phyloP scores from a whole-genome alignment of 192 early-diverging fungal genomes.

The Physocladia obscura region DNA sequence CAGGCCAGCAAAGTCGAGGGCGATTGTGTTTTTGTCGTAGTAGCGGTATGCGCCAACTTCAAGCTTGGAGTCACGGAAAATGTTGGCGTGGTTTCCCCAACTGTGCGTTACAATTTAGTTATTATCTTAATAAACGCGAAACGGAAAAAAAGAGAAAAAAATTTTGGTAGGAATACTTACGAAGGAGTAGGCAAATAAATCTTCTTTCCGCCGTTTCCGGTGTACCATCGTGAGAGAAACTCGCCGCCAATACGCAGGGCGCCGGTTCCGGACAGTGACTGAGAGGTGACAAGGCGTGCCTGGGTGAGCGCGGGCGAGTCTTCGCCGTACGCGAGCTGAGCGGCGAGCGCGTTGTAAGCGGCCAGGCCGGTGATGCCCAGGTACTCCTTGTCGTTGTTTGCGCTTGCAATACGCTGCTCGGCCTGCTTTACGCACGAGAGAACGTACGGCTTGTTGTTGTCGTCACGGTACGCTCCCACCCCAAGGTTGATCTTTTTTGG shows the following conservation, averaged over 20 bases:
- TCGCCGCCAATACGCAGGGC: constrained; percentile 90
- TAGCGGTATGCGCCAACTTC: constrained; percentile 88
- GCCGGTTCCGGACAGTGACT: constrained; percentile 98
- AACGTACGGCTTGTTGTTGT: constrained; percentile 86
- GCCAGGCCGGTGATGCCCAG: constrained; percentile 90
- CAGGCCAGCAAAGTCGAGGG: constrained; percentile 90
- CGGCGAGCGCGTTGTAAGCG: constrained; percentile 78
- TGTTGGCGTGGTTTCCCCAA: constrained; percentile 97
- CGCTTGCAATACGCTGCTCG: constrained; percentile 69
- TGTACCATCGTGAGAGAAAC: constrained; percentile 80
- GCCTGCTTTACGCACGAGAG: constrained; percentile 84
- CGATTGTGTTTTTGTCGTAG: constrained; percentile 90
- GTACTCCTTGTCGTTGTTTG: constrained; percentile 91
- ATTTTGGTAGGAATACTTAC: constrained; percentile 4
- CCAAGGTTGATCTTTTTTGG: constrained; percentile 97
- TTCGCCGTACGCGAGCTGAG: constrained; percentile 81
- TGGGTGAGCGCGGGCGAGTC: constrained; percentile 67
- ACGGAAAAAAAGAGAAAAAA: not conserved
- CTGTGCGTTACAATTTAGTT: constrained; percentile 33
- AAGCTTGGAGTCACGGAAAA: constrained; percentile 88
- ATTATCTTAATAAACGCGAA: not conserved
- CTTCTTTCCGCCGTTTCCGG: constrained; percentile 71
- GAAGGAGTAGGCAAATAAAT: constrained; percentile 86
- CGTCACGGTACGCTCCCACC: constrained; percentile 96
- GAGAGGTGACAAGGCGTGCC: constrained; percentile 75